phyloP scores from a whole-genome alignment of 2,329 filamentous ascomycete species.

The Phoma sp. region DNA sequence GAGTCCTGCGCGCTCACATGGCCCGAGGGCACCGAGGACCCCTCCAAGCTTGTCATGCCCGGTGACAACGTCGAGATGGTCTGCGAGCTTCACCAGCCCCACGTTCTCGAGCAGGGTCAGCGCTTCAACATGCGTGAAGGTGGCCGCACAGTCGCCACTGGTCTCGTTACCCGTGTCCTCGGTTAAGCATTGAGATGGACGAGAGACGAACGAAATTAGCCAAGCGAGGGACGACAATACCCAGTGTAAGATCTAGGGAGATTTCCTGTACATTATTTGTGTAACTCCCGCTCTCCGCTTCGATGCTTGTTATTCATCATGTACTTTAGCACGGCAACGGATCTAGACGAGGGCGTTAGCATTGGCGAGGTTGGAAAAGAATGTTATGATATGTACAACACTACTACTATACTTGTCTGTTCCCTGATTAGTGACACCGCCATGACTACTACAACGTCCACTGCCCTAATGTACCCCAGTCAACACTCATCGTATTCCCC shows the following conservation, averaged over 20 bases:
- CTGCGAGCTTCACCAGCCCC: constrained; percentile 81
- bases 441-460: constrained; percentile 31
- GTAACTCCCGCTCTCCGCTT: constrained; percentile 38
- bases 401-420: too few species aligned
- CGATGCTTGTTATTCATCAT: constrained; percentile 28
- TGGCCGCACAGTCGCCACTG: constrained; percentile 66
- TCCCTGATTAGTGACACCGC: too few species aligned
- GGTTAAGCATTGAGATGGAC: constrained; percentile 33
- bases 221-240: constrained; percentile 14
- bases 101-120: constrained; percentile 89
- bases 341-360: constrained; percentile 33
- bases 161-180: constrained; percentile 48
- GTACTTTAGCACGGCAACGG: constrained; percentile 38
- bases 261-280: constrained; percentile 35
- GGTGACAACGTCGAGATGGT: constrained; percentile 99
- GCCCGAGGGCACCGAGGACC: constrained; percentile 82
- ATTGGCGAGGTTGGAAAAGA: constrained; percentile 26
- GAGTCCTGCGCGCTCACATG: constrained; percentile 80
- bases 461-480: constrained; percentile 39
- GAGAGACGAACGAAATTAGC: constrained; percentile 5
- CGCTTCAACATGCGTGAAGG: constrained; percentile 99
- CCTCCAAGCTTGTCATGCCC: constrained; percentile 89
- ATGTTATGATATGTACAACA: constrained; percentile 29
- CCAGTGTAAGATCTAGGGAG: constrained; percentile 16
- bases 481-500: constrained; percentile 19